Evolutionary conservation across 2,329 filamentous ascomycete species (phyloP).

Genomic region (Beauveria brongniartii): DNA sequence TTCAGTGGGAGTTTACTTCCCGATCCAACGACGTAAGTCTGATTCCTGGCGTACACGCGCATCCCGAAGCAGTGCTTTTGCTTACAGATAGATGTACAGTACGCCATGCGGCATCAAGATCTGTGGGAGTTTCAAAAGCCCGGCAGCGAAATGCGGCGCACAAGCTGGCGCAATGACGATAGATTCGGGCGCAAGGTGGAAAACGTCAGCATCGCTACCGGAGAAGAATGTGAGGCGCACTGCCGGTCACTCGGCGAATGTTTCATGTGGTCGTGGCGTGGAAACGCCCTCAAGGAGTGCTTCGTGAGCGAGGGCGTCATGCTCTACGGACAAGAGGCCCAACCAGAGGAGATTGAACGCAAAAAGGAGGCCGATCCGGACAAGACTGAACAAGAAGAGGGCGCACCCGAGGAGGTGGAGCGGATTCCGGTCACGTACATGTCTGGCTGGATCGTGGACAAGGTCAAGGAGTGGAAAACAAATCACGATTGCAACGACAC

Average conservation of each 20-base stretch:
- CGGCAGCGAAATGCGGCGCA: neutral
- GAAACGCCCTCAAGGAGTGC: neutral
- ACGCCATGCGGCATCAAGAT: conserved; percentile 5
- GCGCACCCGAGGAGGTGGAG: no score
- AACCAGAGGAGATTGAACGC: neutral
- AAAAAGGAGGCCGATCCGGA: no score
- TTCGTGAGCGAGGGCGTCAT: neutral
- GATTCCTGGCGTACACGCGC: no score
- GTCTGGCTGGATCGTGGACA: neutral
- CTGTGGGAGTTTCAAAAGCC: conserved; percentile 6
- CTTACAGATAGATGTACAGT: neutral
- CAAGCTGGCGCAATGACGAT: conserved; percentile 12
- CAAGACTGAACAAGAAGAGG: no score
- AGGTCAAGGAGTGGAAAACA: neutral
- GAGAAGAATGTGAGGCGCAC: neutral
- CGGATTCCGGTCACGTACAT: neutral
- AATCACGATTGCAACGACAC: neutral
- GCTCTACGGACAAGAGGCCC: neutral
- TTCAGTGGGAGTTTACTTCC: conserved; percentile 13
- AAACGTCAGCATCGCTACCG: neutral
- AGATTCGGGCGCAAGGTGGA: neutral
- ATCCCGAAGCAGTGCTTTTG: neutral
- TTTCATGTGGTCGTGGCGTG: conserved; percentile 5
- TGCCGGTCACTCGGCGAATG: neutral
- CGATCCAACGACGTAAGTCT: conserved; percentile 1